Base-by-base conservation (phyloP, 2,329 filamentous ascomycete genomes). In the Aspergillus intermedius region DNA sequence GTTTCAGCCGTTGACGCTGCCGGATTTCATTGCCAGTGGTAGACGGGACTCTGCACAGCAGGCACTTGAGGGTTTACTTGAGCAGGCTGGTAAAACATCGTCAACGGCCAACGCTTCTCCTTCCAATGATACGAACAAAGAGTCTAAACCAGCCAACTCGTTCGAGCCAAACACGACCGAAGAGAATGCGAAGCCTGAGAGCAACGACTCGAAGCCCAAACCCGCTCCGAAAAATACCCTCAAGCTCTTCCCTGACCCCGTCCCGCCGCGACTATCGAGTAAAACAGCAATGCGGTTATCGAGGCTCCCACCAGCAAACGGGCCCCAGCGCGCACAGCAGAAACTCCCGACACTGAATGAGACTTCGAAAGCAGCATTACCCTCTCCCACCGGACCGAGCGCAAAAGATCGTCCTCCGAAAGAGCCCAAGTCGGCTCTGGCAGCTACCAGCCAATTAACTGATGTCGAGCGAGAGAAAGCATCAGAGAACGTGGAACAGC, bases 161-260 rank as follows among this genome's bases (percentile, higher is more conserved):
- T 30, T 9, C 25, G 25, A 30, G 4, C 3, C 25, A 4, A 30
- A 12, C 25, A 30, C 25, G 9, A 30, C 37, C 8, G 17, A 40
- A 10, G 37, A 17, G 10, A 7, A 10, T 22, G 22, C 22, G 17
- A 12, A 19, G 8, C 10, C 37, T 10, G 17, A 19, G 15, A 40
- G 10, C 37, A 12, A 10, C 37, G 37, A 30, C 25, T 30, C 25
- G 10, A 30, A 30, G 12, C 9, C 10, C 25, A 30, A 30, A 12
- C 25, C 25, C 9, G 25, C 25, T 10, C 42, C 10, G 35, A 32
- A n/a, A 44, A 44, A 41, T 4, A 42, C 59, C 2, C 47, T 67
- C 43, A 67, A 66, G 40, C 56, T 67, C 17, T 66, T 68, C 48
- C 67, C 67, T 15, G 62, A 66, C 43, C 56, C 61, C 17, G 52